Evolutionary conservation across 768 basidiomycete genomes (phyloP).

Genomic region (Amanita thiersii): DNA sequence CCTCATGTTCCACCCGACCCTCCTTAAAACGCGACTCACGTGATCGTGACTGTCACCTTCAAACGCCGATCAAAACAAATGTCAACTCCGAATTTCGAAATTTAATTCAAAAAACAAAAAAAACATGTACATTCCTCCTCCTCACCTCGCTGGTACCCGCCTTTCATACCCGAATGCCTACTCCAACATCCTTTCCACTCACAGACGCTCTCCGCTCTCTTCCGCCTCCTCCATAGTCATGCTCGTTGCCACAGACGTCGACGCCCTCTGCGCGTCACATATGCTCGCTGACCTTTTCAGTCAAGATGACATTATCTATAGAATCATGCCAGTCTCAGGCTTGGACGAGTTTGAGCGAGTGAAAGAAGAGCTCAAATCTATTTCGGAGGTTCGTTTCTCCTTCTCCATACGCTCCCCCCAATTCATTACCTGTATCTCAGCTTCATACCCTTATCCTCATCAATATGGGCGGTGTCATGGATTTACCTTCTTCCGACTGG

Average conservation of each 20-base stretch:
- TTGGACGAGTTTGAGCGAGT: slow-evolving; percentile 65
- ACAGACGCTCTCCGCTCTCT: slow-evolving; percentile 64
- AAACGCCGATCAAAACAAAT: too few species aligned
- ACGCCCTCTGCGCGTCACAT: slow-evolving; percentile 83
- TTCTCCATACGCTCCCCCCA: background rate
- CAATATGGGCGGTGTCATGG: slow-evolving; percentile 86
- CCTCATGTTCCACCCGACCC: slow-evolving; percentile 1
- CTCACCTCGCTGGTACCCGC: slow-evolving; percentile 52
- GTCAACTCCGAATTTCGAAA: too few species aligned
- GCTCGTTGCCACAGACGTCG: slow-evolving; percentile 85
- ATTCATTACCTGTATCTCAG: slow-evolving; percentile 27
- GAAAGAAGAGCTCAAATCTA: slow-evolving; percentile 55
- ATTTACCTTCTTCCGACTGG: slow-evolving; percentile 67
- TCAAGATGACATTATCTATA: slow-evolving; percentile 90
- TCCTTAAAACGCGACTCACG: slow-evolving; percentile 3
- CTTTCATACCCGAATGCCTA: slow-evolving; percentile 72
- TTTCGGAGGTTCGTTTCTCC: slow-evolving; percentile 49
- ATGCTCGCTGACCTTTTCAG: slow-evolving; percentile 87
- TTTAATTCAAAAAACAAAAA: slow-evolving; percentile 25
- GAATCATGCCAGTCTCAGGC: slow-evolving; percentile 84
- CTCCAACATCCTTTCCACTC: slow-evolving; percentile 57
- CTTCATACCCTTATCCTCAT: slow-evolving; percentile 85
- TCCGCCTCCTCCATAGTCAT: slow-evolving; percentile 81
- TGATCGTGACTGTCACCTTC: slow-evolving; percentile 1
- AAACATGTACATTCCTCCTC: slow-evolving; percentile 58